Evolutionary conservation across 352 stramenopile genomes (phyloP).

Genomic region (Globisporangium cederbergense): DNA sequence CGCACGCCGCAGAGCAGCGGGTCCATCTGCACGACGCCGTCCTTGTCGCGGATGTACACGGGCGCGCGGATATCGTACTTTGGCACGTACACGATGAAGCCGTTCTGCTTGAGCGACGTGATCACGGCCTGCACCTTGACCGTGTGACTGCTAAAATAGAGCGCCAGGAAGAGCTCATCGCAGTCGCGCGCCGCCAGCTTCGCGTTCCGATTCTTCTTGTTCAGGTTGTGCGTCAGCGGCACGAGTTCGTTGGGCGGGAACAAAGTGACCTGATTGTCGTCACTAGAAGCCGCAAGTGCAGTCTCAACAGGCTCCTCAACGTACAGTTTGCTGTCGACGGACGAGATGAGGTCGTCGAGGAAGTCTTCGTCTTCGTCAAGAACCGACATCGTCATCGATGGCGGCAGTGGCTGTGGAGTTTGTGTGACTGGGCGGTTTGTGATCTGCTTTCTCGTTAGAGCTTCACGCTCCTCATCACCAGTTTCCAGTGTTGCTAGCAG

Average conservation of each 20-base stretch:
- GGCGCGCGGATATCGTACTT: conserved; percentile 89
- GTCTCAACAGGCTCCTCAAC: conserved; percentile 8
- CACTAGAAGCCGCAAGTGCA: neutral
- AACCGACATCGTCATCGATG: conserved; percentile 57
- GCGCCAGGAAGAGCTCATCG: conserved; percentile 89
- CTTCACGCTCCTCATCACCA: neutral
- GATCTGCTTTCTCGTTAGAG: neutral
- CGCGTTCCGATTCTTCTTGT: conserved; percentile 87
- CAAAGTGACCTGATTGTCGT: conserved; percentile 19
- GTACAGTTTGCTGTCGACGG: conserved; percentile 56
- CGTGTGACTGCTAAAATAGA: conserved; percentile 91
- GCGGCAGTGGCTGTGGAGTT: conserved; percentile 25
- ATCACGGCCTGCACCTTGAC: conserved; percentile 86
- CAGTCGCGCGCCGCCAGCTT: conserved; percentile 88
- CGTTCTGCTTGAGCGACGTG: conserved; percentile 88
- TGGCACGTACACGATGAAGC: conserved; percentile 91
- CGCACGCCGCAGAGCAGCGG: conserved; percentile 66
- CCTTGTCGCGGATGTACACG: conserved; percentile 89
- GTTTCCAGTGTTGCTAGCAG: conserved; percentile 57
- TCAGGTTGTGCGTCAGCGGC: conserved; percentile 83
- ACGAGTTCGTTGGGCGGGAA: conserved; percentile 70
- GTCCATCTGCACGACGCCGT: conserved; percentile 83
- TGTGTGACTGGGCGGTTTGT: neutral
- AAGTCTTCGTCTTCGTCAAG: conserved; percentile 55
- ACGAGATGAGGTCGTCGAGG: conserved; percentile 61